Percentiles rank a stretch among this genome's conserved stretches.
Evolutionary conservation across 441 rosid genomes (phyloP).

Genomic region (Iberis amara): DNA sequence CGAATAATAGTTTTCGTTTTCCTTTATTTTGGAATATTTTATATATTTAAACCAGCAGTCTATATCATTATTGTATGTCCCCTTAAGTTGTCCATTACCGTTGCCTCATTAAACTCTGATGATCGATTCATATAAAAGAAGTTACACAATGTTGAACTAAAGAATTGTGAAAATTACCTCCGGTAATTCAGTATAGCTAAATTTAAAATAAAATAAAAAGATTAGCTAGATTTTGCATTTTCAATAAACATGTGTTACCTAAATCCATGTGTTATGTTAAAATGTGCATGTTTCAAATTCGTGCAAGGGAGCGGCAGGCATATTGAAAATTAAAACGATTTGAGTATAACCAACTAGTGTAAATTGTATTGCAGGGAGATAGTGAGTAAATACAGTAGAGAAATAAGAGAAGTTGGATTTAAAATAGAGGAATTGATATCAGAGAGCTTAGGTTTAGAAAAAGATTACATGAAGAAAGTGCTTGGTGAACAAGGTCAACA

Average conservation of each 20-base stretch:
- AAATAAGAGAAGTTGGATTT: conserved; percentile 46
- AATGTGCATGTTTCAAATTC: background rate
- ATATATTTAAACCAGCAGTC: too few relatives aligned
- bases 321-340: background rate
- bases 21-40: background rate
- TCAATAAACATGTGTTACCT: too few relatives aligned
- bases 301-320: background rate
- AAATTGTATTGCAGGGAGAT: conserved; percentile 33
- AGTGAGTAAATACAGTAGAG: conserved; percentile 44
- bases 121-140: background rate
- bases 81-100: background rate
- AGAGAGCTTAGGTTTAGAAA: conserved; percentile 60
- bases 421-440: conserved; percentile 49
- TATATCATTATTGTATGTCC: too few relatives aligned
- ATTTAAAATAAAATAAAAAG: too few relatives aligned
- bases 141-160: background rate
- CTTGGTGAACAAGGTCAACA: conserved; percentile 69
- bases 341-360: background rate
- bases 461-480: conserved; percentile 37
- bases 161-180: background rate
- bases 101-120: background rate
- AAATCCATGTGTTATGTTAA: too few relatives aligned
- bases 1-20: too few relatives aligned
- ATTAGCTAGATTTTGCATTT: too few relatives aligned
- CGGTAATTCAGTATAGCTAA: background rate